These are phyloP conservation scores for Crucibulum laeve DNA, from an alignment of 768 basidiomycete species.

Conservation along the genomic window DNA sequence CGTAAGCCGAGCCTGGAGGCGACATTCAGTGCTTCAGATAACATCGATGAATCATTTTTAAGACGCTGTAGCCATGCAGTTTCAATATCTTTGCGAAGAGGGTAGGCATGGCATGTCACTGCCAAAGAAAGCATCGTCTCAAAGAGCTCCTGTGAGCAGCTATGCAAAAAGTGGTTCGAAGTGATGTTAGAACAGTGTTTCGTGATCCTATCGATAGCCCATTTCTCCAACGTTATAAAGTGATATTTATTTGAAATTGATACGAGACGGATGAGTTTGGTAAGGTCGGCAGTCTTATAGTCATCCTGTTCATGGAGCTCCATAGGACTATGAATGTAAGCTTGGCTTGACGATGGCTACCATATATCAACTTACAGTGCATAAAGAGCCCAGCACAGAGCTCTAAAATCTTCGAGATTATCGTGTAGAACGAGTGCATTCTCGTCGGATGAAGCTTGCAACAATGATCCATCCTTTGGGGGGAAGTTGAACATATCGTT, in stretches of 20 bases:
- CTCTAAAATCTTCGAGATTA: not conserved
- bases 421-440: not conserved
- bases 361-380: constrained; percentile 8
- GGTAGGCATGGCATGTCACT: no score
- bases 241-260: constrained; percentile 8
- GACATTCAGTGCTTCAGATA: no score
- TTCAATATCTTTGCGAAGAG: no score
- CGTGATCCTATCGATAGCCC: not conserved
- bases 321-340: not conserved
- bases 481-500: constrained; percentile 9
- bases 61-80: no score
- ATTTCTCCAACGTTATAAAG: constrained; percentile 5
- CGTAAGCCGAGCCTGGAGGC: no score
- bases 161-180: not conserved
- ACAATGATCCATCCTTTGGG: not conserved
- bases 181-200: not conserved
- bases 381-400: constrained; percentile 14
- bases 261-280: not conserved
- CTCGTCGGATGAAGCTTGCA: not conserved
- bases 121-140: not conserved
- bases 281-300: not conserved
- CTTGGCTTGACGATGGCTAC: not conserved
- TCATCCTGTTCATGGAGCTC: no score
- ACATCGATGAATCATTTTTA: no score
- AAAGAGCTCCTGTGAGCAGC: not conserved